Evolutionary conservation across 768 basidiomycete species (phyloP).

Genomic region (Hypholoma fasciculare): DNA sequence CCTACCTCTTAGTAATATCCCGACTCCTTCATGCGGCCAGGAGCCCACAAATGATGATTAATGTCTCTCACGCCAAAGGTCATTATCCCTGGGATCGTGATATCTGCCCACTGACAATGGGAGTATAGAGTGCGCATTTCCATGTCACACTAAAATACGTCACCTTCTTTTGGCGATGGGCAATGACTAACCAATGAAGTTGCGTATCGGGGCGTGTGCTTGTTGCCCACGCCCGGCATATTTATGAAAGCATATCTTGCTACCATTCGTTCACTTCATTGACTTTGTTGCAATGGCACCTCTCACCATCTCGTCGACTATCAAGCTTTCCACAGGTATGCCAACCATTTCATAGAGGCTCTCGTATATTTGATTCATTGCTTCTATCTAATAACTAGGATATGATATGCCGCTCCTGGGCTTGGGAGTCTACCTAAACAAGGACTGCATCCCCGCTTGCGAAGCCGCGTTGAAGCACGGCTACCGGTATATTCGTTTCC

Average conservation of each 20-base stretch:
- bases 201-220: not conserved
- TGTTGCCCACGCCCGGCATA: not conserved
- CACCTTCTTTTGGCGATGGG: too few species aligned
- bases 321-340: conserved; percentile 9
- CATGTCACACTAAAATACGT: too few species aligned
- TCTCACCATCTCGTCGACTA: conserved; percentile 1
- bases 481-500: conserved; percentile 5
- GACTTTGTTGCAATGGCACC: not conserved
- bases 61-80: too few species aligned
- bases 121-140: too few species aligned
- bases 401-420: conserved; percentile 13
- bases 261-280: not conserved
- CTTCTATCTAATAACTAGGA: not conserved
- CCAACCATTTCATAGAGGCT: not conserved
- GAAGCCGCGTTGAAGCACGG: conserved; percentile 12
- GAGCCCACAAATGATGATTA: too few species aligned
- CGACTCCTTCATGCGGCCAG: too few species aligned
- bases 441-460: conserved; percentile 4
- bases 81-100: too few species aligned
- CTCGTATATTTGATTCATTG: too few species aligned
- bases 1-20: too few species aligned
- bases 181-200: too few species aligned
- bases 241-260: not conserved
- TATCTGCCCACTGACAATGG: too few species aligned
- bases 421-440: conserved; percentile 12